Evolutionary conservation across 129 eudicot genomes (phyloP), one percentile per base, ranked within the genome.

Genomic region (Helichrysum umbraculigerum): DNA sequence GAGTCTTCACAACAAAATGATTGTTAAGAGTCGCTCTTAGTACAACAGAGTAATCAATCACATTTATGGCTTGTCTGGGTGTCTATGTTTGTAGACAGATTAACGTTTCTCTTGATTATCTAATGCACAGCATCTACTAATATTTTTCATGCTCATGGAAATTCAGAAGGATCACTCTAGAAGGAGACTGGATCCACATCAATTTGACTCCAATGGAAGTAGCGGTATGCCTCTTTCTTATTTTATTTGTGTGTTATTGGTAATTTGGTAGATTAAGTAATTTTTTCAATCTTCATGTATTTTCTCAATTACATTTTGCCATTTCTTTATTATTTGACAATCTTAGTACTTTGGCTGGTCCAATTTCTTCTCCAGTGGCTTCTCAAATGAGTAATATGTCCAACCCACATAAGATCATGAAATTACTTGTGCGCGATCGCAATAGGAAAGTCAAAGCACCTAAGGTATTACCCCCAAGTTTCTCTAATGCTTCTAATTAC

Each of bases 331-430:
- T 44, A 60, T 60, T 86, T 78, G 93, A 88, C 64, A 92, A 71
- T 73, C 62, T 79, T 59, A 68, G 69, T 70, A 83, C 86, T 30
- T 77, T 81, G 86, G 83, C 76, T 79, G 87, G 90, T 65, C 84
- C 86, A 71, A 80, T 78, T 63, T 74, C 74, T 73, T 87, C 91
- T 79, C 88, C 96, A 71, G 98, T 77, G 77, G 96, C 92, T 79
- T 91, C 98, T 86, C 97, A 87, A 67, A 93, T 91, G 91, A 94
- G 97, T 83, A 94, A 94, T 66, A 93, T 93, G 92, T 85, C 96
- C 85, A 88, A 88, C 79, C 96, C 88, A 70, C 91, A 83, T 78
- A 90, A 87, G 83, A 66, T 93, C 71, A 87, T 91, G 73, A 94
- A 85, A 86, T 78, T 89, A 77, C 82, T 91, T 78, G 96, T 86